Conservation (phyloP, 2,329 filamentous ascomycete species). For the Xylariomycetidae sp. region DNA sequence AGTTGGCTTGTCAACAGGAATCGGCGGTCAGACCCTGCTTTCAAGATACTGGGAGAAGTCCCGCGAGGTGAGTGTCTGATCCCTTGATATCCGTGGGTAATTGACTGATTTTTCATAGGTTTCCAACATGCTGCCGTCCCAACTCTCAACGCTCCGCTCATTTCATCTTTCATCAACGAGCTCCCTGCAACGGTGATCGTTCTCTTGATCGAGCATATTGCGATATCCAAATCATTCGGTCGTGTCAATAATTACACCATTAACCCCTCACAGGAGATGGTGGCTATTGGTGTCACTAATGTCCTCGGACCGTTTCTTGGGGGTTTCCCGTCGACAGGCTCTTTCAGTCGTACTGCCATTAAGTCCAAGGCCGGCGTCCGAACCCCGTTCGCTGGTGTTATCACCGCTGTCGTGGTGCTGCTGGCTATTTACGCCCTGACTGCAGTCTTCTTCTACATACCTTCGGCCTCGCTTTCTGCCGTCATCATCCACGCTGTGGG, state of each 20-base stretch:
- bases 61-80: slow-evolving; percentile 57
- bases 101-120: slow-evolving; percentile 50
- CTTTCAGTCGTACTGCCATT: slow-evolving; percentile 93
- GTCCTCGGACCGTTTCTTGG: slow-evolving; percentile 88
- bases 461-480: slow-evolving; percentile 71
- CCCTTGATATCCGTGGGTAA: not conserved
- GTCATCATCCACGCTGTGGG: slow-evolving; percentile 96
- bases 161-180: slow-evolving; percentile 64
- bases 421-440: slow-evolving; percentile 87
- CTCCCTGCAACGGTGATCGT: slow-evolving; percentile 87
- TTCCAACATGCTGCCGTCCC: slow-evolving; percentile 79
- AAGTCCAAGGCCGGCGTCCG: slow-evolving; percentile 95
- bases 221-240: slow-evolving; percentile 95
- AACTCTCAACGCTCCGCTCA: slow-evolving; percentile 58
- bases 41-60: slow-evolving; percentile 71
- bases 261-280: slow-evolving; percentile 90
- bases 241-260: slow-evolving; percentile 95
- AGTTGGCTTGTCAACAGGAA: slow-evolving; percentile 79
- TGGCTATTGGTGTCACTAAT: slow-evolving; percentile 89
- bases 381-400: slow-evolving; percentile 83
- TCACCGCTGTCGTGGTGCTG: slow-evolving; percentile 81
- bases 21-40: slow-evolving; percentile 57
- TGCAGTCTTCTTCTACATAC: slow-evolving; percentile 90
- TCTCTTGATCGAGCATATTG: slow-evolving; percentile 94
- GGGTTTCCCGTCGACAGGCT: slow-evolving; percentile 87